Conservation (phyloP, 192 early-diverging fungal species). For the Backusella parvicylindrica region DNA sequence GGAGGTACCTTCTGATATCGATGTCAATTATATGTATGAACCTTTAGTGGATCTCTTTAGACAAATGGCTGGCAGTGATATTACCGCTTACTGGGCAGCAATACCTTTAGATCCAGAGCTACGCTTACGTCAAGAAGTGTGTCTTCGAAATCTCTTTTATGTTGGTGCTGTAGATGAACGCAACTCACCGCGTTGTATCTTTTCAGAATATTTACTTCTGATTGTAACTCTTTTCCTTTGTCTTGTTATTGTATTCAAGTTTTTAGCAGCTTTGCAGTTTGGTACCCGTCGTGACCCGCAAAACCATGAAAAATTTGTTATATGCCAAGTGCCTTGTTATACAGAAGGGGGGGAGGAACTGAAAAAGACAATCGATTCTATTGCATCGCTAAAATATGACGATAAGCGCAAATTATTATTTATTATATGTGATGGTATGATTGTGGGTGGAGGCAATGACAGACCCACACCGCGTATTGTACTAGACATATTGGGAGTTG, state of each 20-base stretch:
- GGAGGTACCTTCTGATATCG: slow-evolving; percentile 36
- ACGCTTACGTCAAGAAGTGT: slow-evolving; percentile 55
- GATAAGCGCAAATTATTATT: slow-evolving; percentile 79
- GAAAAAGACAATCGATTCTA: slow-evolving; percentile 66
- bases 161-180: slow-evolving; percentile 83
- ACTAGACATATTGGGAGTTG: slow-evolving; percentile 65
- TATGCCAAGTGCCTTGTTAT: slow-evolving; percentile 79
- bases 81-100: slow-evolving; percentile 54
- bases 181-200: slow-evolving; percentile 71
- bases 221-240: slow-evolving; percentile 80
- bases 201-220: slow-evolving; percentile 82
- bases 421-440: slow-evolving; percentile 77
- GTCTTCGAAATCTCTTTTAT: slow-evolving; percentile 83
- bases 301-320: slow-evolving; percentile 68
- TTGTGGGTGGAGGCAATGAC: slow-evolving; percentile 78
- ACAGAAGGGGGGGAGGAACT: slow-evolving; percentile 78
- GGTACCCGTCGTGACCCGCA: slow-evolving; percentile 59
- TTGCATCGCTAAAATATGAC: slow-evolving; percentile 69
- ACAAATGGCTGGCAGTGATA: slow-evolving; percentile 58
- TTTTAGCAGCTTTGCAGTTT: slow-evolving; percentile 69
- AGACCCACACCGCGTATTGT: slow-evolving; percentile 80
- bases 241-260: slow-evolving; percentile 75
- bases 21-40: slow-evolving; percentile 57
- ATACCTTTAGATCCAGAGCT: slow-evolving; percentile 44
- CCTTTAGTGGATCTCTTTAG: slow-evolving; percentile 63